Percentiles rank a stretch among this genome's conserved stretches.
These are phyloP conservation scores for Elsinoe ampelina DNA, from an alignment of 2,329 filamentous ascomycete genomes.

Conservation along the genomic window DNA sequence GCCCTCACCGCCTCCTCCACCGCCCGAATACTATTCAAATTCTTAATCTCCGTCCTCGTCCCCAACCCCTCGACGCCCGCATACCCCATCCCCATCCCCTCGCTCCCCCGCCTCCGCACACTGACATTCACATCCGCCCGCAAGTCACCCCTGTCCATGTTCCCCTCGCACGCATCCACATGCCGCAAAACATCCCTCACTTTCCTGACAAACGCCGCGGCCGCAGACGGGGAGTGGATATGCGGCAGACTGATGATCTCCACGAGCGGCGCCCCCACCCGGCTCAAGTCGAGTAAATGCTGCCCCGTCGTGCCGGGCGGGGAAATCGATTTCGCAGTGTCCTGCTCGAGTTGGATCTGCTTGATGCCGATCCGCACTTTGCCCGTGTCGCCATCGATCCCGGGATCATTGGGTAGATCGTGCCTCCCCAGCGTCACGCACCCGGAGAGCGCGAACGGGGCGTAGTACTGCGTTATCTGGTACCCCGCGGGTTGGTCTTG, in stretches of 20 bases:
- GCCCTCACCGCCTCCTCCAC: slow-evolving; percentile 91
- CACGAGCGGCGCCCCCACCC: slow-evolving; percentile 80
- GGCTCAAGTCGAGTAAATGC: slow-evolving; percentile 86
- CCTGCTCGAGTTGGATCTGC: slow-evolving; percentile 94
- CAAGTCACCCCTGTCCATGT: slow-evolving; percentile 88
- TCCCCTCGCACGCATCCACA: slow-evolving; percentile 76
- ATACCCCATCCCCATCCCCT: slow-evolving; percentile 39
- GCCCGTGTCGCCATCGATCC: slow-evolving; percentile 52
- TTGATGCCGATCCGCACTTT: slow-evolving; percentile 69
- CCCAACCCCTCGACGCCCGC: slow-evolving; percentile 57
- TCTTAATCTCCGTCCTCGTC: slow-evolving; percentile 93
- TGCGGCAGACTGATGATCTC: slow-evolving; percentile 91
- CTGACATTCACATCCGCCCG: slow-evolving; percentile 95
- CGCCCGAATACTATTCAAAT: slow-evolving; percentile 86
- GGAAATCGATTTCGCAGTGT: slow-evolving; percentile 88
- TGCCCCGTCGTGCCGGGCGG: slow-evolving; percentile 49
- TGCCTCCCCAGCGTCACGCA: slow-evolving; percentile 58
- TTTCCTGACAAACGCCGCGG: slow-evolving; percentile 81
- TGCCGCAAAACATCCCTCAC: slow-evolving; percentile 70
- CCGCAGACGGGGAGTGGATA: slow-evolving; percentile 77
- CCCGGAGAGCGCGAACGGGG: slow-evolving; percentile 60
- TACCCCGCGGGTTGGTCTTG: slow-evolving; percentile 96
- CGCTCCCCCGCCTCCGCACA: slow-evolving; percentile 49
- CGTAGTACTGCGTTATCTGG: slow-evolving; percentile 95
- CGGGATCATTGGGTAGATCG: slow-evolving; percentile 70